Conservation (phyloP, 2,329 filamentous ascomycete species). For the Ascochyta koolunga region DNA sequence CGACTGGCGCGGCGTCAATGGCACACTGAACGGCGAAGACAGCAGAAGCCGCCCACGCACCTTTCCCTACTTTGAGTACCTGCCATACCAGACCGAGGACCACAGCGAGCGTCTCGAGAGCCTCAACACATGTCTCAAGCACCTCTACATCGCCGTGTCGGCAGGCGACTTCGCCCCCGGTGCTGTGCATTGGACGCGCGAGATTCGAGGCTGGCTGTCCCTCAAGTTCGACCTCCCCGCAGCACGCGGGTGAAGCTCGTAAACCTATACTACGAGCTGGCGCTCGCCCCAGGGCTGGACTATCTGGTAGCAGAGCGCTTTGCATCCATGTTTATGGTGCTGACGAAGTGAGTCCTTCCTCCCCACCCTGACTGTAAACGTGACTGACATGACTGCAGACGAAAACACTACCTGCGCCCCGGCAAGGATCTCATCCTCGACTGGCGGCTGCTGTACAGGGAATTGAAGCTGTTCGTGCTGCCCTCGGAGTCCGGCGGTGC, state of each 20-base stretch:
- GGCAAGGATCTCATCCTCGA: constrained; percentile 89
- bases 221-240: constrained; percentile 97
- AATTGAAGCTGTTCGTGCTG: constrained; percentile 87
- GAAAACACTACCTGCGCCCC: constrained; percentile 93
- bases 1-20: constrained; percentile 62
- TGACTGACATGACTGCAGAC: constrained; percentile 61
- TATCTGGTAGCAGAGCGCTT: constrained; percentile 83
- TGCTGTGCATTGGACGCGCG: constrained; percentile 94
- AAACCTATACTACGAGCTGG: constrained; percentile 91
- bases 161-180: constrained; percentile 94
- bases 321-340: constrained; percentile 91
- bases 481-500: constrained; percentile 77
- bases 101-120: constrained; percentile 78
- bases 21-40: constrained; percentile 54
- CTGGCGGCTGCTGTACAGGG: constrained; percentile 91
- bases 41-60: constrained; percentile 81
- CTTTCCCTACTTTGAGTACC: constrained; percentile 87
- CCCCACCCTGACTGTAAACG: background rate
- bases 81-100: constrained; percentile 88
- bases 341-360: constrained; percentile 77
- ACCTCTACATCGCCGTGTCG: constrained; percentile 89
- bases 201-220: constrained; percentile 92
- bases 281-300: constrained; percentile 88
- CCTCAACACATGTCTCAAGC: constrained; percentile 85
- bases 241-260: constrained; percentile 83